Conservation (phyloP, 2,329 filamentous ascomycete species). For the Colletotrichum viniferum region DNA sequence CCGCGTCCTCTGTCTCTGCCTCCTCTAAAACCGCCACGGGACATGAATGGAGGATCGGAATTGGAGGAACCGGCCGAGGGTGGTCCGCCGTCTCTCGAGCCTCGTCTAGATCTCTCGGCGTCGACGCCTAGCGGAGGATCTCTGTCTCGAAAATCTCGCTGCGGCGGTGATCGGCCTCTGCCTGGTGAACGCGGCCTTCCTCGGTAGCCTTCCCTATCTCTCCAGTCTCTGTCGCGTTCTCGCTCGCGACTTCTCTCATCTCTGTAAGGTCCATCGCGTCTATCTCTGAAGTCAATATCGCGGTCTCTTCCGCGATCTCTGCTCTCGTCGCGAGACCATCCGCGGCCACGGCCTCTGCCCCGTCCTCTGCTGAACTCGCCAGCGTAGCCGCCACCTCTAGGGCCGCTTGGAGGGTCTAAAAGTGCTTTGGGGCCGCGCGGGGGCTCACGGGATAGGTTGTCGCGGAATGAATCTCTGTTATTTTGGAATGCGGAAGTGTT, state of each 20-base stretch:
- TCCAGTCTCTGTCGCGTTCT: constrained; percentile 58
- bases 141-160: constrained; percentile 63
- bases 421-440: constrained; percentile 83
- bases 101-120: constrained; percentile 68
- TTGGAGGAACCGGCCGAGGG: constrained; percentile 73
- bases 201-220: constrained; percentile 53
- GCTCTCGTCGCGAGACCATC: constrained; percentile 66
- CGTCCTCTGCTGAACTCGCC: constrained; percentile 63
- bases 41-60: constrained; percentile 65
- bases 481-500: constrained; percentile 66
- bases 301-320: constrained; percentile 64
- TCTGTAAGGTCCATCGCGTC: constrained; percentile 48
- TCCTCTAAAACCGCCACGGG: constrained; percentile 59
- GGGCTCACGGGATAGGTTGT: constrained; percentile 62
- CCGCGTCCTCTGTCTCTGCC: constrained; percentile 57
- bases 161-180: constrained; percentile 67
- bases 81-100: constrained; percentile 72
- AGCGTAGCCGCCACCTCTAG: constrained; percentile 69
- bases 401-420: constrained; percentile 71
- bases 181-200: constrained; percentile 66
- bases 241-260: constrained; percentile 66
- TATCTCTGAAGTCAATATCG: constrained; percentile 62
- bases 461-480: constrained; percentile 61
- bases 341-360: constrained; percentile 61
- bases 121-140: constrained; percentile 68